Base-by-base conservation (phyloP, 495 filamentous ascomycete species). In the Oleoguttula mirabilis region DNA sequence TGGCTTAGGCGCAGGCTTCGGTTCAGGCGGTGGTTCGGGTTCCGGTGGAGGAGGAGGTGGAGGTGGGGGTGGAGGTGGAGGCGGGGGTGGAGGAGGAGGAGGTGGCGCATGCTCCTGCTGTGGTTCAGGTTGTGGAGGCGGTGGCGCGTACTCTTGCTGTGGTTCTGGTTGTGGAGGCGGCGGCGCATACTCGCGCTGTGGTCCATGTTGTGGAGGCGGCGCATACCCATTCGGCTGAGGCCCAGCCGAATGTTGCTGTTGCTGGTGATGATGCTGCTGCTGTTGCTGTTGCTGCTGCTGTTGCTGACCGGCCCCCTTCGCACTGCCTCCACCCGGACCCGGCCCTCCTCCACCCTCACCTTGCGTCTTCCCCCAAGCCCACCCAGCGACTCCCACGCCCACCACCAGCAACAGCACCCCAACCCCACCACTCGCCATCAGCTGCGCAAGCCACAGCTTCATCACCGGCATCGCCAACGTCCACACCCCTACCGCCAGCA, bases 341-440 rank as follows among this genome's bases (percentile, higher is more conserved):
- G 43, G 32, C 12, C 54, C 48, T 24, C 54, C 45, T 20, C 45
- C 48, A 14, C 53, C 55, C 43, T 74, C 71, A 7, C 60, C 64
- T 56, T 84, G 80, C 20, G 69, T 74, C 50, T 73, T 71, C 3
- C 83, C 84, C 56, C 77, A 67, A 3, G 76, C 72, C 83, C 82
- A 94, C 0, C 77, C 80, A 8, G 73, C 81, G 10, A 88, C 49
- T 3, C 78, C 85, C n/a, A 88, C 73, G 1, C 65, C 75, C 14
- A 80, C 45, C 8, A 79, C 63, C 31, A 88, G 56, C 3, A 84
- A 45, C 1, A 75, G 40, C 55, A 84, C 68, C 3, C 69, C 69
- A n/a, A 76, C 73, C 14, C 72, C 68, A 48, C 70, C 76, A 4
- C 79, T 75, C 30, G 74, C 69, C 16, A 80, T 67, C n/a, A 68